Conservation (phyloP, 2,329 filamentous ascomycete species). For the Nigrograna mackinnonii region DNA sequence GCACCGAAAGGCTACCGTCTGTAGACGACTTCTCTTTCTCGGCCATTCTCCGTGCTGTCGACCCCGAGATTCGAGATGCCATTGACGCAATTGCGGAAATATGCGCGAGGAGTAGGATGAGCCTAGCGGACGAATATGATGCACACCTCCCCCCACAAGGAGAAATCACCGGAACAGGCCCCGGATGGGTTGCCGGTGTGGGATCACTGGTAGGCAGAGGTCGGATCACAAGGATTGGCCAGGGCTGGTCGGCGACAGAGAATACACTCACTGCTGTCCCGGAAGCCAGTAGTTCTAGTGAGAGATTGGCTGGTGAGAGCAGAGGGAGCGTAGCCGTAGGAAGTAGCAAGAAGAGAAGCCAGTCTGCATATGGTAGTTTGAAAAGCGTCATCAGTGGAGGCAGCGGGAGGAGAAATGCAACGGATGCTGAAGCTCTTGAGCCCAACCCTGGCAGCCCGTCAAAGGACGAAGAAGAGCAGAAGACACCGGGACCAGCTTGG, state of each 20-base stretch:
- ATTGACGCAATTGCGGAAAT: constrained; percentile 67
- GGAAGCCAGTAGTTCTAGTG: constrained; percentile 52
- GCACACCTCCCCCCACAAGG: constrained; percentile 65
- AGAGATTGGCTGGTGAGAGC: constrained; percentile 38
- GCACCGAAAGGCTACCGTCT: constrained; percentile 44
- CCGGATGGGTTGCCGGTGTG: constrained; percentile 31
- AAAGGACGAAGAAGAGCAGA: constrained; percentile 13
- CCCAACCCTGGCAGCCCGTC: background rate
- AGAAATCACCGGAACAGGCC: constrained; percentile 50
- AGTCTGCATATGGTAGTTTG: constrained; percentile 41
- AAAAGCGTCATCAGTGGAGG: constrained; percentile 43
- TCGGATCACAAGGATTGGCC: constrained; percentile 31
- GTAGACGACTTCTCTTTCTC: constrained; percentile 60
- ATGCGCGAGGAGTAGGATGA: constrained; percentile 63
- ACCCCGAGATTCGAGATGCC: constrained; percentile 61
- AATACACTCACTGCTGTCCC: constrained; percentile 51
- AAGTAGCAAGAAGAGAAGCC: constrained; percentile 33
- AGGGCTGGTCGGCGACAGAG: constrained; percentile 38
- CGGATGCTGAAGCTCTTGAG: constrained; percentile 19
- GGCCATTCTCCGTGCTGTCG: constrained; percentile 59
- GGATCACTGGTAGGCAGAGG: constrained; percentile 32
- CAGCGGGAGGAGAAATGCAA: constrained; percentile 29
- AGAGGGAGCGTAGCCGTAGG: constrained; percentile 13
- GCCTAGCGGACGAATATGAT: constrained; percentile 65
- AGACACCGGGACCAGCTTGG: constrained; percentile 27